phyloP scores from a whole-genome alignment of 2,329 filamentous ascomycete species.

The Beauveria sp. region DNA sequence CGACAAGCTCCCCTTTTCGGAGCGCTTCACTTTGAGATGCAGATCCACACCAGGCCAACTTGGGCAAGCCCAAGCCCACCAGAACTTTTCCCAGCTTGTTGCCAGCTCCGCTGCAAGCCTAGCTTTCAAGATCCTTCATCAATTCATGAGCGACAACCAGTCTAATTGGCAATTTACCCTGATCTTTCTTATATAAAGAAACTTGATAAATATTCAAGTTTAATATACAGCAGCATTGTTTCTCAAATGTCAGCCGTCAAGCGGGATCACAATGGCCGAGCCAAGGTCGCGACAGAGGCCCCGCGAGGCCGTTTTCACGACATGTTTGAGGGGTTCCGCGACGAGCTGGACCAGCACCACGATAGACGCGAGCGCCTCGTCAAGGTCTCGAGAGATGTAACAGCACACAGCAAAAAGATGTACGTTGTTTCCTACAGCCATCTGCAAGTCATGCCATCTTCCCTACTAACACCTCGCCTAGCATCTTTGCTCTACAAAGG shows the following conservation, averaged over 20 bases:
- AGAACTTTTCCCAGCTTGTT: conserved; percentile 3
- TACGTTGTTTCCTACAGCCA: conserved; percentile 45
- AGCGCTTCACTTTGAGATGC: neutral
- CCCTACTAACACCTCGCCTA: conserved; percentile 8
- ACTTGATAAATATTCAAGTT: neutral
- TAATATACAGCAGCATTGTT: no score
- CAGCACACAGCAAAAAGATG: conserved; percentile 95
- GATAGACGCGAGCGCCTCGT: conserved; percentile 84
- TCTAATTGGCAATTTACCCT: neutral
- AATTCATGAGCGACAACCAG: neutral
- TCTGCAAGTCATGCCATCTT: neutral
- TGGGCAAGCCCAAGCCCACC: neutral
- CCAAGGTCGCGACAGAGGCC: conserved; percentile 29
- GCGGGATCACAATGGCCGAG: conserved; percentile 43
- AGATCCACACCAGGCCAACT: neutral
- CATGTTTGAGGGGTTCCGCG: conserved; percentile 81
- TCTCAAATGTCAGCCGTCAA: conserved; percentile 36
- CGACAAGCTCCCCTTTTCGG: conserved; percentile 2
- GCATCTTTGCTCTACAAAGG: conserved; percentile 27
- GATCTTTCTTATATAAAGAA: neutral
- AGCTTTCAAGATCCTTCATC: neutral
- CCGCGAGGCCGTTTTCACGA: conserved; percentile 45
- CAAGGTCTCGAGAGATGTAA: conserved; percentile 88
- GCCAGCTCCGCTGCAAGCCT: neutral
- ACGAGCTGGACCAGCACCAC: conserved; percentile 89